These are phyloP conservation scores for Pseudonectria foliicola DNA, from an alignment of 2,329 filamentous ascomycete genomes.

Conservation along the genomic window DNA sequence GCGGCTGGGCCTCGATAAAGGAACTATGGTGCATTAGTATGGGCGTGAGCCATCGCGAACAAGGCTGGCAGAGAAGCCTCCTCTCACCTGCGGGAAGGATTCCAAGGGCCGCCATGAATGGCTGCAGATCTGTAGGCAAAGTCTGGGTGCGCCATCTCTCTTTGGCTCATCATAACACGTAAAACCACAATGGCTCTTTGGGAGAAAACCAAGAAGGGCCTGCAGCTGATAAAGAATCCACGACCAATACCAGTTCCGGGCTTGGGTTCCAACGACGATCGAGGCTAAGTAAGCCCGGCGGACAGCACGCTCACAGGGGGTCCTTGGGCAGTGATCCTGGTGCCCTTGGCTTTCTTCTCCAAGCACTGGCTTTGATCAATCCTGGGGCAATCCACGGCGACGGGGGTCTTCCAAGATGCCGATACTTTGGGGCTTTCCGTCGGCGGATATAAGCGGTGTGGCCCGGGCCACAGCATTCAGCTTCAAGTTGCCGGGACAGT, in stretches of 20 bases:
- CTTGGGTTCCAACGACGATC: constrained; percentile 20
- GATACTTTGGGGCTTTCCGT: constrained; percentile 19
- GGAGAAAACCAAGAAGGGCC: constrained; percentile 18
- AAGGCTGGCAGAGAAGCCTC: constrained; percentile 17
- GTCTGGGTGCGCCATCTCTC: constrained; percentile 40
- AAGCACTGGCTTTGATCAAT: constrained; percentile 20
- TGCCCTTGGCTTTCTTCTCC: constrained; percentile 10
- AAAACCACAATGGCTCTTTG: constrained; percentile 17
- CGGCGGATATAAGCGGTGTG: constrained; percentile 24
- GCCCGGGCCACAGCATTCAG: constrained; percentile 19
- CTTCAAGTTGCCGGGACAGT: constrained; percentile 18
- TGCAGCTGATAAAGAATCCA: constrained; percentile 23
- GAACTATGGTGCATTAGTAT: constrained; percentile 23
- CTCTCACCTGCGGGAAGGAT: constrained; percentile 47
- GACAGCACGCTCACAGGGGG: constrained; percentile 24
- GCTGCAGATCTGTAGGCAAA: constrained; percentile 40
- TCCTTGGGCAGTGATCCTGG: constrained; percentile 25
- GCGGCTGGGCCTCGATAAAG: constrained; percentile 24
- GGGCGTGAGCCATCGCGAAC: constrained; percentile 1
- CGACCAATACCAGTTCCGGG: constrained; percentile 20
- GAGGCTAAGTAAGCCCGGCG: constrained; percentile 20
- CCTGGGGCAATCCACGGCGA: constrained; percentile 20
- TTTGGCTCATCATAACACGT: constrained; percentile 27
- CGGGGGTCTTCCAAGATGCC: constrained; percentile 23
- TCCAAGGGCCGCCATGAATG: constrained; percentile 43